Percentiles rank a stretch among this genome's conserved stretches.
phyloP scores from a whole-genome alignment of 495 filamentous ascomycete species.

The Peziza echinospora region DNA sequence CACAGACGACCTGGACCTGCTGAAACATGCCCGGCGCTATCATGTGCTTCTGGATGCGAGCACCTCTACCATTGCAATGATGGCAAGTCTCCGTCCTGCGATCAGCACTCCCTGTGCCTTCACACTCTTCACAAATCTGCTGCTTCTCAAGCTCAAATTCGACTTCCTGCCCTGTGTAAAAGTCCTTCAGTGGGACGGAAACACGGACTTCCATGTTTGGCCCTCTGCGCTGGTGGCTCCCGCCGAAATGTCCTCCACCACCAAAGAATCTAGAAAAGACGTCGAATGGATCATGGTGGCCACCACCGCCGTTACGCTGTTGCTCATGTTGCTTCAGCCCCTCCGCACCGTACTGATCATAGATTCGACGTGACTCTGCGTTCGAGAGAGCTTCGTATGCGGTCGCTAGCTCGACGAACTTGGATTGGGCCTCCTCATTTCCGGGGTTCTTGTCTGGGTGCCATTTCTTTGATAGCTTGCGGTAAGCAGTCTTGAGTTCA shows the following conservation, averaged over 20 bases:
- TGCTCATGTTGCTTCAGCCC: constrained; percentile 67
- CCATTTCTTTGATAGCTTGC: constrained; percentile 78
- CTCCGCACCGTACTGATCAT: constrained; percentile 89
- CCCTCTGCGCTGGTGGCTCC: constrained; percentile 52
- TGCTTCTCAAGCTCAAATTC: constrained; percentile 85
- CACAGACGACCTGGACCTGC: constrained; percentile 81
- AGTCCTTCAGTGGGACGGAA: constrained; percentile 63
- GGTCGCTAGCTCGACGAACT: constrained; percentile 87
- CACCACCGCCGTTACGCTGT: constrained; percentile 36
- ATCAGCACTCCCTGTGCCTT: constrained; percentile 67
- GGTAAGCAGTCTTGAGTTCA: constrained; percentile 93
- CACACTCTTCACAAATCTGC: constrained; percentile 81
- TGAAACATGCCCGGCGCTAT: constrained; percentile 92
- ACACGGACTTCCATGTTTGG: constrained; percentile 82
- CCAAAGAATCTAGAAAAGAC: constrained; percentile 96
- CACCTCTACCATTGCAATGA: constrained; percentile 54
- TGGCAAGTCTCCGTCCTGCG: constrained; percentile 57
- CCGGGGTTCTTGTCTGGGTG: constrained; percentile 93
- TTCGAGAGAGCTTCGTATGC: constrained; percentile 88
- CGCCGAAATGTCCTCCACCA: constrained; percentile 47
- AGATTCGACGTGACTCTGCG: constrained; percentile 61
- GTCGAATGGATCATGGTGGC: constrained; percentile 79
- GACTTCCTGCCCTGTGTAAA: constrained; percentile 73
- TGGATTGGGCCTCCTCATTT: constrained; percentile 68
- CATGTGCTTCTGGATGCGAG: constrained; percentile 66